These are phyloP conservation scores for Exsudoporus frostii DNA, from an alignment of 768 basidiomycete genomes.

Conservation along the genomic window DNA sequence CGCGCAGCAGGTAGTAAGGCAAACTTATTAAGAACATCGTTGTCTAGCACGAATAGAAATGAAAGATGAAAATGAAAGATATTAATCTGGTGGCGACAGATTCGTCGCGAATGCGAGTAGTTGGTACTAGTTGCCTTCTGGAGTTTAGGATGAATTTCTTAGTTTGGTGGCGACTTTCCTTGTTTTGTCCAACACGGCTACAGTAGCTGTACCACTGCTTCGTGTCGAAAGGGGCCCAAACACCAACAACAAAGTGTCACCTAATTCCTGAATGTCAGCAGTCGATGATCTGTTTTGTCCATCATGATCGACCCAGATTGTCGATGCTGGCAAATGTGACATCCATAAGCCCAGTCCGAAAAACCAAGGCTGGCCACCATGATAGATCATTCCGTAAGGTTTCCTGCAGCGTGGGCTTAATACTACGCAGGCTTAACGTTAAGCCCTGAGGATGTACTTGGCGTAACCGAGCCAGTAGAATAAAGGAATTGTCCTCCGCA, in stretches of 20 bases:
- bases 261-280: not conserved
- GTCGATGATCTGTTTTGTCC: not conserved
- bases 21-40: too few species aligned
- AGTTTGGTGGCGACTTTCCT: too few species aligned
- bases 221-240: too few species aligned
- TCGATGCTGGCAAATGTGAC: too few species aligned
- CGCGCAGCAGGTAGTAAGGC: too few species aligned
- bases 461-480: constrained; percentile 10
- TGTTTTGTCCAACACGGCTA: too few species aligned
- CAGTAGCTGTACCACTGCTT: too few species aligned
- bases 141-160: not conserved
- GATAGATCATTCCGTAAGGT: constrained; percentile 14
- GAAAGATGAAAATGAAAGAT: too few species aligned
- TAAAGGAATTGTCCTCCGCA: constrained; percentile 9
- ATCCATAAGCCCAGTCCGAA: too few species aligned
- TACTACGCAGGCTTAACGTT: not conserved
- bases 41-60: not conserved
- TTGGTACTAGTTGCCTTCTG: too few species aligned
- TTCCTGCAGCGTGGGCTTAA: not conserved
- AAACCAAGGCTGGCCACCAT: not conserved
- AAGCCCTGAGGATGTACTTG: constrained; percentile 23
- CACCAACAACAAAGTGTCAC: not conserved
- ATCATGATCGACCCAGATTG: not conserved
- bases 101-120: not conserved
- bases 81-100: not conserved